A percentile compares a stretch with the other conserved stretches of the same genome.
Conservation (phyloP, 345 rosid genomes). For the Bruguiera sexangula region DNA sequence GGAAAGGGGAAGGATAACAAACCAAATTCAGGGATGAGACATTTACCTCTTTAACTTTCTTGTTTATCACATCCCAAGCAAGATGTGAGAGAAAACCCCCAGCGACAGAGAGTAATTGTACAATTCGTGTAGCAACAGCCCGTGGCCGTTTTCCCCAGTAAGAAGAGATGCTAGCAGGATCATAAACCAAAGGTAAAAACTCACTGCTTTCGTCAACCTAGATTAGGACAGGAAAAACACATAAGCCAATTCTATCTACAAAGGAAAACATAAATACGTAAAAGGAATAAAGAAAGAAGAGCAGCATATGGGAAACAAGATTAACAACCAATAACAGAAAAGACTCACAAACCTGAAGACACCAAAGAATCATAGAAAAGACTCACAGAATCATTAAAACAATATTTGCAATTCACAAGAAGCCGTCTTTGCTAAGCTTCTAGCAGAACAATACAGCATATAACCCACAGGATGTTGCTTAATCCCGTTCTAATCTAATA, state of each 20-base stretch:
- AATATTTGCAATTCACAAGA: not conserved
- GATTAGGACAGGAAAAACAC: constrained; percentile 11
- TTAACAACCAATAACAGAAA: constrained; percentile 13
- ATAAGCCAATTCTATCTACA: not conserved
- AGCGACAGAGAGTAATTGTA: constrained; percentile 82
- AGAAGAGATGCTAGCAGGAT: constrained; percentile 76
- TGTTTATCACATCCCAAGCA: constrained; percentile 65
- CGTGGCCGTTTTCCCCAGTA: constrained; percentile 98
- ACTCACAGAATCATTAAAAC: not conserved
- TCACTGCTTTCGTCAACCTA: constrained; percentile 91
- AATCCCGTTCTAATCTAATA: not conserved
- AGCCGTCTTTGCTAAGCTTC: not conserved
- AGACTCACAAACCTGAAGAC: not conserved
- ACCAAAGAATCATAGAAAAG: not conserved
- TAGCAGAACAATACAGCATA: not conserved
- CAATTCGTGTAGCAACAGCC: constrained; percentile 77
- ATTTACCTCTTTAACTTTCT: constrained; percentile 82
- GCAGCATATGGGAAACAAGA: not conserved
- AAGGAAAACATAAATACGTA: not conserved
- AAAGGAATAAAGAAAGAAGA: not conserved
- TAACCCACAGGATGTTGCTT: not conserved
- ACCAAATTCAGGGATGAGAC: not conserved
- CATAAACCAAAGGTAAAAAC: constrained; percentile 86
- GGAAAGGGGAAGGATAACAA: not conserved
- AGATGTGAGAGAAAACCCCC: constrained; percentile 92